phyloP scores from a whole-genome alignment of 306 rosid genomes.

The Trifolium pratense region DNA sequence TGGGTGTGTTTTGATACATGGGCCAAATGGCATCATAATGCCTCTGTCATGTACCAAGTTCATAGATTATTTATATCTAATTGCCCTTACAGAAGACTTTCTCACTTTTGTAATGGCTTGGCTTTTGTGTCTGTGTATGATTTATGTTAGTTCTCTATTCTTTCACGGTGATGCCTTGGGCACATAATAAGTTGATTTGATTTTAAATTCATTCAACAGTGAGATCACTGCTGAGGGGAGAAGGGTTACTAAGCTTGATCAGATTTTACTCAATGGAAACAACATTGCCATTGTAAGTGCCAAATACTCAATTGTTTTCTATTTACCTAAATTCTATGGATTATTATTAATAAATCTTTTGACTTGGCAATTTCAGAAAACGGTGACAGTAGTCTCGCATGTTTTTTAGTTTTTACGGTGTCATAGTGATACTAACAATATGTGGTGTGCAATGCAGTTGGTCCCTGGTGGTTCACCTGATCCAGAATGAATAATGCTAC shows the following conservation, averaged over 20 bases:
- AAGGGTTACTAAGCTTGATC: constrained; percentile 96
- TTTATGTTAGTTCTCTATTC: constrained; percentile 18
- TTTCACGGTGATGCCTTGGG: background rate
- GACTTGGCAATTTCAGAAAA: background rate
- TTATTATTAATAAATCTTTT: constrained; percentile 9
- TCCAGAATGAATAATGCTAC: constrained; percentile 58
- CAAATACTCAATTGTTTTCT: constrained; percentile 44
- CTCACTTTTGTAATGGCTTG: background rate
- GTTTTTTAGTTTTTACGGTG: background rate
- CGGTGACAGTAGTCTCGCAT: background rate
- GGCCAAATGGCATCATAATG: background rate
- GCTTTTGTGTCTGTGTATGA: constrained; percentile 34
- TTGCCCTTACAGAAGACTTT: background rate
- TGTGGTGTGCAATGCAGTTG: constrained; percentile 59
- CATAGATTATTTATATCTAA: background rate
- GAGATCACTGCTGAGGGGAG: constrained; percentile 97
- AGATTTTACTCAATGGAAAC: constrained; percentile 95
- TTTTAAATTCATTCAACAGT: constrained; percentile 50
- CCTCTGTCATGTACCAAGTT: background rate
- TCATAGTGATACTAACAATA: constrained; percentile 23
- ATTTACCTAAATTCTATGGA: background rate
- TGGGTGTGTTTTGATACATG: background rate
- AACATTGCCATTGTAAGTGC: constrained; percentile 98
- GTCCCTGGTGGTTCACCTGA: constrained; percentile 92
- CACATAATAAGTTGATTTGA: constrained; percentile 35